Base-by-base conservation (phyloP, 441 rosid genomes). In the Eruca vesicaria region DNA sequence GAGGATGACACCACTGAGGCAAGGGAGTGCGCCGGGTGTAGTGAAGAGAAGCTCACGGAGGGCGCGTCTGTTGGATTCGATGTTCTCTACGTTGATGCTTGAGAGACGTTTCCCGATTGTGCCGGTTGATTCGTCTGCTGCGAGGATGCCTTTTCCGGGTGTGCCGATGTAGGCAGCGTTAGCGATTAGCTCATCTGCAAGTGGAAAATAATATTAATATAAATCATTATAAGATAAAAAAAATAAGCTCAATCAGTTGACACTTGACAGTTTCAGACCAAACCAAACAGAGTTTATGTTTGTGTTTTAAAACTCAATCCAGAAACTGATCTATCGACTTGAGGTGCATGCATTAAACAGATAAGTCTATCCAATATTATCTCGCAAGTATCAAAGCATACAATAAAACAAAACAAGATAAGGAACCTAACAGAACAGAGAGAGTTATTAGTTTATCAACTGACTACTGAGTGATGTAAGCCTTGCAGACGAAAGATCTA, bases 51-150 rank as follows among this genome's bases (percentile, higher is more conserved):
- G 98, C 84, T 95, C 96, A 5, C 98, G 97, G 58, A 89, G 93
- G 58, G 86, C 88, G 52, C 95, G 90, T 77, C 97, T 87, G 87
- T 95, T 95, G 0, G 87, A 71, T 79, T 93, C 97, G 32, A 85
- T 78, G 59, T 95, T 95, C 80, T 91, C 96, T 28, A 95, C 97
- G n/a, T 88, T 89, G 77, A 95, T 91, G 86, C 92, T 89, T 1
- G 93, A 63, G 9, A 92, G 86, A 71, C 97, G 96, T 77, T 95
- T 92, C 5, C 99, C 99, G 0, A 95, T 95, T 5, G 98, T 95
- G 16, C 96, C 98, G 0, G 97, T 95, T 2, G 97, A 89, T 85
- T 95, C 99, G 75, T 93, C 97, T 35, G 94, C 92, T 7, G 98
- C 98, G 19, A 87, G 87, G 36, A 87, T 87, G 77, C 88, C 90